Evolutionary conservation across 176 grass and related monocot genomes (phyloP), one percentile per base, ranked within the genome.

Genomic region (Zea luxurians): DNA sequence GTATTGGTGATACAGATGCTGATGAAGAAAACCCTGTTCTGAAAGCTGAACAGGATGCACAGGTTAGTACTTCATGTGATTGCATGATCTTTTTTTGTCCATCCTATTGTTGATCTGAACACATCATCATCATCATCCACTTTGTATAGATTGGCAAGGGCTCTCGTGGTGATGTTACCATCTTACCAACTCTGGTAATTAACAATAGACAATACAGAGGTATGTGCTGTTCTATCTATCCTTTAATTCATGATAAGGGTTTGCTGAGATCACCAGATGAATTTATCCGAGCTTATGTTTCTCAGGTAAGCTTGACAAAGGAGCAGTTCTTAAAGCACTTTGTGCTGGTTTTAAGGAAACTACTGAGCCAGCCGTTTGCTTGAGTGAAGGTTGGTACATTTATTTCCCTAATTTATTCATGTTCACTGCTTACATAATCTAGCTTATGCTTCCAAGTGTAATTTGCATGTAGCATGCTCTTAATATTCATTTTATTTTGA

Each of bases 121-220:
- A 42, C 78, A 81, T 20, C 16, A 27, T 27, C 16, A 27, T 27
- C 27, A 37, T 62, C 34, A 48, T 35, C 15, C 27, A n/a, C 63
- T 72, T 43, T 81, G 44, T 35, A 42, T 70, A 97, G 93, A 93
- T 97, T 83, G 93, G 93, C 34, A 97, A 97, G 71, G 86, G 91
- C 13, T 84, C 85, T 73, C 90, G 93, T 83, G 90, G 93, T 40
- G 93, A 97, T 70, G 93, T 97, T 79, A 97, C 93, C 74, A 97
- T 97, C 69, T 88, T 97, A 57, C 93, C 93, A 42, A 97, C 93
- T 68, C 90, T 97, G 11, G 93, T 97, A 42, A 97, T 97, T 72
- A 97, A 97, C 78, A 93, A 91, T 74, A 97, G 93, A 90, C 93
- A 97, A 80, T 97, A 97, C 48, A 87, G 93, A 90, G 93, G 93